Evolutionary conservation across 1,284 basidiomycete genomes (phyloP).

Genomic region (Cutaneotrichosporon cavernicola): DNA sequence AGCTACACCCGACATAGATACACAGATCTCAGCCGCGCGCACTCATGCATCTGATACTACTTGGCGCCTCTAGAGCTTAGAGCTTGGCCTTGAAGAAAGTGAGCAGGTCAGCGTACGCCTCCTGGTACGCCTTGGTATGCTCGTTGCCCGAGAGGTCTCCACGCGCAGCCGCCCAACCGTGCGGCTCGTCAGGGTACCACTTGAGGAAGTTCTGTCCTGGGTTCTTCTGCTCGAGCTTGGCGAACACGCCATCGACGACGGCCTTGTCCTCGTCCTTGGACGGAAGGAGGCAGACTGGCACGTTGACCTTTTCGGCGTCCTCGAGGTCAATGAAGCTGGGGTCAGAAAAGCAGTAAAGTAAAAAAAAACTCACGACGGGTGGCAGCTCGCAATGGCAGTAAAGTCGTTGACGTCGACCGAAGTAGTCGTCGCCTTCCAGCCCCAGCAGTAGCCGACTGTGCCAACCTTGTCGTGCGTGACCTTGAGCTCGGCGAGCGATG

Average conservation of each 20-base stretch:
- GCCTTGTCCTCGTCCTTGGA: slow-evolving; percentile 53
- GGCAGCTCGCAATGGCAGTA: slow-evolving; percentile 40
- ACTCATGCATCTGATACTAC: not conserved
- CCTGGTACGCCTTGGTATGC: slow-evolving; percentile 29
- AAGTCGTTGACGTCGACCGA: slow-evolving; percentile 30
- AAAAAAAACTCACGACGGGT: slow-evolving; percentile 47
- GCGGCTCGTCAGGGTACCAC: slow-evolving; percentile 46
- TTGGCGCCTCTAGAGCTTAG: slow-evolving; percentile 1
- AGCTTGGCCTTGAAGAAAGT: slow-evolving; percentile 34
- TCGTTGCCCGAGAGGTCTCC: slow-evolving; percentile 39
- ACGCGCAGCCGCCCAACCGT: slow-evolving; percentile 55
- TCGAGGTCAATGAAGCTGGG: slow-evolving; percentile 46
- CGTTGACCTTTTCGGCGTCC: slow-evolving; percentile 50
- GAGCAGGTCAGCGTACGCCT: slow-evolving; percentile 32
- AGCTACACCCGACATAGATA: no score
- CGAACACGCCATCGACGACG: slow-evolving; percentile 42
- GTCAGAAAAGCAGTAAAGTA: not conserved
- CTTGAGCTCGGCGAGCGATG: slow-evolving; percentile 46
- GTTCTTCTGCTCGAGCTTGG: slow-evolving; percentile 44
- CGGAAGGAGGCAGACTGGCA: slow-evolving; percentile 53
- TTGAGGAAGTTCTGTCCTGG: slow-evolving; percentile 51
- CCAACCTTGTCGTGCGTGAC: slow-evolving; percentile 43
- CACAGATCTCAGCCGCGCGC: no score
- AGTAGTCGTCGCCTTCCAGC: slow-evolving; percentile 41
- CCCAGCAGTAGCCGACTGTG: slow-evolving; percentile 54